Evolutionary conservation across 345 rosid genomes (phyloP).

Genomic region (Sisymbrium irio): DNA sequence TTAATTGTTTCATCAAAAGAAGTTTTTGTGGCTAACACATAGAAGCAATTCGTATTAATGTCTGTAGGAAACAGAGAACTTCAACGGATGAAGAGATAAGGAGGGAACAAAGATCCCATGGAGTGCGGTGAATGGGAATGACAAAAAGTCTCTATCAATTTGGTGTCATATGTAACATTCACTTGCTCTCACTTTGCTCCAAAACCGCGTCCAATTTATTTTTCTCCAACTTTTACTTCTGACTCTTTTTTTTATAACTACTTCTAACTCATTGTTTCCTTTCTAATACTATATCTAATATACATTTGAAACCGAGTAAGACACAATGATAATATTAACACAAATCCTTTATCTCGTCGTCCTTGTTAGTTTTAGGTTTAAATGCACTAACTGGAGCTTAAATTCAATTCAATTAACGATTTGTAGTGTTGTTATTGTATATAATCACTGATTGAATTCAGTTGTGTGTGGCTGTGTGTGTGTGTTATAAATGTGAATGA

Average conservation of each 20-base stretch:
- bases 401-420: not conserved
- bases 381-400: not conserved
- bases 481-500: not conserved
- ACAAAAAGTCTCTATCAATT: slow-evolving; percentile 3
- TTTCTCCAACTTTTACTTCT: not conserved
- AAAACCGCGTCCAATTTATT: slow-evolving; percentile 25
- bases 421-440: not conserved
- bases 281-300: not conserved
- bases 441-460: not conserved
- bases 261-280: not conserved
- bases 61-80: slow-evolving; percentile 8
- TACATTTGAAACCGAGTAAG: not conserved
- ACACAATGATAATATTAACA: not conserved
- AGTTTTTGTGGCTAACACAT: slow-evolving; percentile 4
- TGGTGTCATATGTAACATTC: slow-evolving; percentile 27
- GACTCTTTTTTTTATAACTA: too few species aligned
- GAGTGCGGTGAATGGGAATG: slow-evolving; percentile 29
- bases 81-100: slow-evolving; percentile 21
- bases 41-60: slow-evolving; percentile 6
- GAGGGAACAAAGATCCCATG: slow-evolving; percentile 38
- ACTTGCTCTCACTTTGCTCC: slow-evolving; percentile 19
- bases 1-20: not conserved
- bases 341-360: not conserved
- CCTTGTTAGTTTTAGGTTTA: not conserved
- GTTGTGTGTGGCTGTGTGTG: not conserved